A percentile compares a stretch with the other conserved stretches of the same genome.
Conservation (phyloP, 345 rosid species). For the Rubroshorea leprosula region DNA sequence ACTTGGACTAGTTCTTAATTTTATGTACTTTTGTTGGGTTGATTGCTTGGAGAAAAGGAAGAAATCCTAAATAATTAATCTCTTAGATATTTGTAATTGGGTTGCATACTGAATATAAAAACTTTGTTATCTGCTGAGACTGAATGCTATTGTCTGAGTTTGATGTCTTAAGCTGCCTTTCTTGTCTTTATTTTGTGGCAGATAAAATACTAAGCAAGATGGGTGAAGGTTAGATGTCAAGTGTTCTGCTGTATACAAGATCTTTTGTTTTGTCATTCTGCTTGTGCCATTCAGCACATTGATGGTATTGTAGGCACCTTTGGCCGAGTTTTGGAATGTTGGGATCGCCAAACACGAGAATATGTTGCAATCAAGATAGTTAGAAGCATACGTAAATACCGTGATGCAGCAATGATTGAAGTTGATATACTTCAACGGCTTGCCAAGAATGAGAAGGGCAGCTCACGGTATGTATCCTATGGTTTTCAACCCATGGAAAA, state of each 20-base stretch:
- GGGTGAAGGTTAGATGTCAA: constrained; percentile 85
- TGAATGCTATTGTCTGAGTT: no score
- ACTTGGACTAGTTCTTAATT: no score
- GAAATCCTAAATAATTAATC: no score
- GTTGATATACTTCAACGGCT: constrained; percentile 59
- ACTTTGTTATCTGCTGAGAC: no score
- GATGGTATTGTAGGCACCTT: constrained; percentile 83
- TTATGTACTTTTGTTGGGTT: no score
- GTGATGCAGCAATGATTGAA: constrained; percentile 75
- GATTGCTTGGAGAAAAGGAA: no score
- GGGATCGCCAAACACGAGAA: constrained; percentile 62
- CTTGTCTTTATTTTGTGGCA: constrained; percentile 27
- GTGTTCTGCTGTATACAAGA: constrained; percentile 50
- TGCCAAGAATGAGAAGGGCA: constrained; percentile 44
- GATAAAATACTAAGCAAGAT: constrained; percentile 73
- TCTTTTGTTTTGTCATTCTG: constrained; percentile 46
- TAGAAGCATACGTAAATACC: constrained; percentile 57
- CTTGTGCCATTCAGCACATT: constrained; percentile 61
- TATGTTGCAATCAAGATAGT: constrained; percentile 59
- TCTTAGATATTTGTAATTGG: no score
- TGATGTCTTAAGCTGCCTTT: no score
- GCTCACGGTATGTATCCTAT: constrained; percentile 40
- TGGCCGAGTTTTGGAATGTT: constrained; percentile 86
- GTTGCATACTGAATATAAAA: no score
- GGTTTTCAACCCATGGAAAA: constrained; percentile 18